Evolutionary conservation across 768 basidiomycete genomes (phyloP).

Genomic region (Clathrus columnatus): DNA sequence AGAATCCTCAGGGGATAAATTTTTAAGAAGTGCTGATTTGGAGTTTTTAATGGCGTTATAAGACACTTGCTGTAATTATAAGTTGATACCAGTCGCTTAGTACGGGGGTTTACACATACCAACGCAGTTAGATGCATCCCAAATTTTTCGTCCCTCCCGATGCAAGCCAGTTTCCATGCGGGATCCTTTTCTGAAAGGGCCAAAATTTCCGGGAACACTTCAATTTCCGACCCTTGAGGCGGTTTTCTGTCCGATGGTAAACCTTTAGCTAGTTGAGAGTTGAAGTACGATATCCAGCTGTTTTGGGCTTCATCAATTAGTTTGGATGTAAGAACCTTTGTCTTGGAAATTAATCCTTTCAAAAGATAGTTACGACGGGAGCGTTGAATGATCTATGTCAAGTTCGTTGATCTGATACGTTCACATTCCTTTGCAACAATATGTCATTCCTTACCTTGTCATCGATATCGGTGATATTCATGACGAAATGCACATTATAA

Average conservation of each 20-base stretch:
- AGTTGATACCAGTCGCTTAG: conserved; percentile 1
- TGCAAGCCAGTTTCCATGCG: conserved; percentile 60
- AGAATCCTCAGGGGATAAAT: neutral
- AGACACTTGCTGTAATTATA: conserved; percentile 1
- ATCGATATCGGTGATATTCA: conserved; percentile 99
- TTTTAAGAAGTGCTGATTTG: neutral
- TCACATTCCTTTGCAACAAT: too few relatives aligned
- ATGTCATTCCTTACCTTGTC: conserved; percentile 73
- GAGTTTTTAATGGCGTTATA: conserved; percentile 3
- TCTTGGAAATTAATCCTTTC: conserved; percentile 50
- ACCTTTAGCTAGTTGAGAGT: conserved; percentile 54
- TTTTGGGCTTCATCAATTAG: conserved; percentile 48
- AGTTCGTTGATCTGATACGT: conserved; percentile 20
- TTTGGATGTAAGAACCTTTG: conserved; percentile 42
- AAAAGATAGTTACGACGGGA: conserved; percentile 75
- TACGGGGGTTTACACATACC: conserved; percentile 34
- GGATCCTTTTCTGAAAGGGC: conserved; percentile 39
- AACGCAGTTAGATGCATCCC: conserved; percentile 79
- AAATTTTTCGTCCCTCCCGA: conserved; percentile 84
- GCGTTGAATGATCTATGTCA: conserved; percentile 76
- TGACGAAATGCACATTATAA: conserved; percentile 96
- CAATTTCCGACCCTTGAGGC: conserved; percentile 39
- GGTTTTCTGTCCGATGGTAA: conserved; percentile 44
- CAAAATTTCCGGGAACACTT: conserved; percentile 46
- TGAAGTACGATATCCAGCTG: conserved; percentile 62